Evolutionary conservation across 495 filamentous ascomycete genomes (phyloP), one percentile per base, ranked within the genome.

Genomic region (Xylaria nigripes): DNA sequence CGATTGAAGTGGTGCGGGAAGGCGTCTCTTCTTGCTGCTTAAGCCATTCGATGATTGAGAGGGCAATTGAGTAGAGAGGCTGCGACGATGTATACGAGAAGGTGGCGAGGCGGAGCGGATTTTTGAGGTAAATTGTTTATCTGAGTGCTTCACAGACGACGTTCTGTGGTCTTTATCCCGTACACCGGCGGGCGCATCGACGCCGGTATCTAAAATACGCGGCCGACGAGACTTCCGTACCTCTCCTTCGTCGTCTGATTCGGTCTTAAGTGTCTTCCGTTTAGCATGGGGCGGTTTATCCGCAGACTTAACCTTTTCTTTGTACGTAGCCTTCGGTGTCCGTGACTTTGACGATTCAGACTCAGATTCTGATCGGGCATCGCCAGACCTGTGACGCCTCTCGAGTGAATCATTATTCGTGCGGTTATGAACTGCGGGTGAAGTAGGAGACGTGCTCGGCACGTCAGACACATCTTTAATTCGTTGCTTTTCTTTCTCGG

Each of bases 31-130:
- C 63, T 81, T 82, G 25, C 73, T 70, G 57, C 72, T 71, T 24
- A 79, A 62, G 3, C 78, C 77, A 60, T 78, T 77, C n/a, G 73
- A 69, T 40, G 70, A 70, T 15, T 72, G 68, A 9, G 69, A 68
- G 38, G 70, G 71, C 24, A 81, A 70, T 32, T 86, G 85, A 15
- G 79, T 84, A 18, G 86, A 89, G 40, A 74, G 67, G 54, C 83
- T 84, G 59, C 86, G 79, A 58, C 84, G 78, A 56, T 86, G 77
- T 3, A 65, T 60, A 34, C 79, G 80, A 29, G 72, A 62, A 21
- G 78, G 77, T 43, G 81, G 87, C 6, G 87, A 90, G 9, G 78
- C 60, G 2, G 86, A 90, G 45, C 85, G 76, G 23, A 79, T 77
- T 43, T 74, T 77, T 9, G 72, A 61, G 3, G 70, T 45, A 8